Evolutionary conservation across 352 stramenopile species (phyloP).

Genomic region (Poterioochromonas sp.): DNA sequence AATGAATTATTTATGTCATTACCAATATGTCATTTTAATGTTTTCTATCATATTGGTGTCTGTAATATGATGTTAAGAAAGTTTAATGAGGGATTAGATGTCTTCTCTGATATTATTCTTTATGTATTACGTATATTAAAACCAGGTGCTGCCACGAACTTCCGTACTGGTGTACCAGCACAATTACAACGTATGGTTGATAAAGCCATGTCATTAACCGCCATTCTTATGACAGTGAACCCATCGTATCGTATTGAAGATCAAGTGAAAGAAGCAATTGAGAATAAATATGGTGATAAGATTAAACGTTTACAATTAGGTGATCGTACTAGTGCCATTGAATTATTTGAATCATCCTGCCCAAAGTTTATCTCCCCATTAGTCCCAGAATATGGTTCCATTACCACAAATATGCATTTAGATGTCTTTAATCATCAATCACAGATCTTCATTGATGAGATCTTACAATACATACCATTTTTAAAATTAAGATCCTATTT

Average conservation of each 20-base stretch:
- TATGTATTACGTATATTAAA: background rate
- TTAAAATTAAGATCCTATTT: background rate
- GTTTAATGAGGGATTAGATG: background rate
- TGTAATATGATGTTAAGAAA: background rate
- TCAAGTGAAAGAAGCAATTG: background rate
- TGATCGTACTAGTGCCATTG: background rate
- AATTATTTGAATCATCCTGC: conserved; percentile 17
- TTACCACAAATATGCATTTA: no score
- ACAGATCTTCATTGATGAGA: background rate
- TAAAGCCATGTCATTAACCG: background rate
- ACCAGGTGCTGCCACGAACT: background rate
- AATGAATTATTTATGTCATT: background rate
- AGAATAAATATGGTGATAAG: background rate
- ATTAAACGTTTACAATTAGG: background rate
- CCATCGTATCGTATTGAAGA: background rate
- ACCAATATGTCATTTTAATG: conserved; percentile 28
- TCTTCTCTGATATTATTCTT: background rate
- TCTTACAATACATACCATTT: background rate
- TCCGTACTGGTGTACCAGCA: background rate
- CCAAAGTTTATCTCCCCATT: conserved; percentile 20
- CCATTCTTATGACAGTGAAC: background rate
- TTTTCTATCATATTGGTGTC: conserved; percentile 25
- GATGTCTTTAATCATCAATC: background rate
- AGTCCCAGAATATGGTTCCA: background rate
- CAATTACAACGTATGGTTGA: conserved; percentile 14